Evolutionary conservation across 441 rosid genomes (phyloP).

Genomic region (Populus hybrid): DNA sequence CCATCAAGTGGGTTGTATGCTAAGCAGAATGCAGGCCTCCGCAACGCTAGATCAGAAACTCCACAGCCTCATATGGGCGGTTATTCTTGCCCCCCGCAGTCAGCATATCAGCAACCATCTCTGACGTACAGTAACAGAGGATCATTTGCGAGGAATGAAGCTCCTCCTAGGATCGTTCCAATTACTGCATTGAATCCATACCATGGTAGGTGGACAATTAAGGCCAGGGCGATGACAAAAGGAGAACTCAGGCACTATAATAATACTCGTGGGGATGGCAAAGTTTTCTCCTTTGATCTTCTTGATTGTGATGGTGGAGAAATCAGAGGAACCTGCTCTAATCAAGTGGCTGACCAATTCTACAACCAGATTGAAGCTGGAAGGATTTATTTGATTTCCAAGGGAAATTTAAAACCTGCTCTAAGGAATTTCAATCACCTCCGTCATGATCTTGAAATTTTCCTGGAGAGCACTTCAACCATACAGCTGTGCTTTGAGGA

Average conservation of each 20-base stretch:
- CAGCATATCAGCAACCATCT: slow-evolving; percentile 48
- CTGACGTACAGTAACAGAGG: slow-evolving; percentile 62
- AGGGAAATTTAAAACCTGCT: slow-evolving; percentile 10
- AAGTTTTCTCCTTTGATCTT: slow-evolving; percentile 83
- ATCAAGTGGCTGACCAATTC: slow-evolving; percentile 78
- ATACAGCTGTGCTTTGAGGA: slow-evolving; percentile 68
- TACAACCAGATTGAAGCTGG: slow-evolving; percentile 72
- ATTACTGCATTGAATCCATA: slow-evolving; percentile 80
- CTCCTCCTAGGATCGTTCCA: slow-evolving; percentile 61
- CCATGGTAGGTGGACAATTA: slow-evolving; percentile 80
- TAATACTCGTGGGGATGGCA: slow-evolving; percentile 63
- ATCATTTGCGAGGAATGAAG: slow-evolving; percentile 63
- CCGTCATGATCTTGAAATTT: slow-evolving; percentile 65
- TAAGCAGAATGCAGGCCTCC: slow-evolving; percentile 35
- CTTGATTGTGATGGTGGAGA: slow-evolving; percentile 90
- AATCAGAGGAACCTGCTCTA: slow-evolving; percentile 88
- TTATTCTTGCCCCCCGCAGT: slow-evolving; percentile 31
- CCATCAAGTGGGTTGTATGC: slow-evolving; percentile 30
- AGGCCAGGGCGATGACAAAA: slow-evolving; percentile 84
- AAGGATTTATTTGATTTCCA: slow-evolving; percentile 34
- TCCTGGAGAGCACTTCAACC: slow-evolving; percentile 51
- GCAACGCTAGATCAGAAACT: slow-evolving; percentile 38
- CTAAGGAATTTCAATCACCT: slow-evolving; percentile 25
- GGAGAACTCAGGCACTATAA: slow-evolving; percentile 65
- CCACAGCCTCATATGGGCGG: slow-evolving; percentile 30